Base-by-base conservation (phyloP, 202 grass and related monocot species). In the Alloteropsis angusta region DNA sequence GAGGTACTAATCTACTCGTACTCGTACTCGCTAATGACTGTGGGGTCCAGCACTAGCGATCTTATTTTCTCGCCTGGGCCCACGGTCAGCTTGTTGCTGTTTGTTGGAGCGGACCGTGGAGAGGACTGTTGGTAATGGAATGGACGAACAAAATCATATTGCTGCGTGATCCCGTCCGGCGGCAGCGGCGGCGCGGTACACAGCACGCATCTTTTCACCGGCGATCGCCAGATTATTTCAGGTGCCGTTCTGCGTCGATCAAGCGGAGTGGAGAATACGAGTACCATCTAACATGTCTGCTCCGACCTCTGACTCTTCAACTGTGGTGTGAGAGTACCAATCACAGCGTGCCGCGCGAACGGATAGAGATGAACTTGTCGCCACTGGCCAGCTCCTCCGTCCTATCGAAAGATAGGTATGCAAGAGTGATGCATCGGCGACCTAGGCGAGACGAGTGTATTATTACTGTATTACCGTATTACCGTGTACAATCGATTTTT, bases 301-400 rank as follows among this genome's bases (percentile, higher is more conserved):
- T 5, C 5, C 15, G 15, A 17, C 14, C 15, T 6, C 4, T 3
- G 1, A 16, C 13, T 15, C n/a, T n/a, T n/a, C n/a, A n/a, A n/a
- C n/a, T n/a, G 0, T 46, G 28, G 28, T 30, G 15, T 47, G 45
- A 47, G 4, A 5, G 0, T 17, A 47, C 45, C 45, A 16, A 17
- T 46, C 14, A 13, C 44, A 16, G 44, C 44, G 0, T n/a, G 21
- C 50, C 0, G 50, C 50, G 52, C 4, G 2, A 36, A 19, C 3
- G 28, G 65, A 80, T 80, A 65, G 50, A 69, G 64, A 58, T 80
- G 76, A n/a, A 80, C 12, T 0, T 42, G 42, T 22, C n/a, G n/a
- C n/a, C n/a, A 1, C 9, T 5, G 18, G 17, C 34, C n/a, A 36
- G 14, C 19, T 65, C 53, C 19, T 53, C 60, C 53, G 14, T 53